Evolutionary conservation across 164 flowering plant genomes (phyloP).

Genomic region (Akebia trifoliata): DNA sequence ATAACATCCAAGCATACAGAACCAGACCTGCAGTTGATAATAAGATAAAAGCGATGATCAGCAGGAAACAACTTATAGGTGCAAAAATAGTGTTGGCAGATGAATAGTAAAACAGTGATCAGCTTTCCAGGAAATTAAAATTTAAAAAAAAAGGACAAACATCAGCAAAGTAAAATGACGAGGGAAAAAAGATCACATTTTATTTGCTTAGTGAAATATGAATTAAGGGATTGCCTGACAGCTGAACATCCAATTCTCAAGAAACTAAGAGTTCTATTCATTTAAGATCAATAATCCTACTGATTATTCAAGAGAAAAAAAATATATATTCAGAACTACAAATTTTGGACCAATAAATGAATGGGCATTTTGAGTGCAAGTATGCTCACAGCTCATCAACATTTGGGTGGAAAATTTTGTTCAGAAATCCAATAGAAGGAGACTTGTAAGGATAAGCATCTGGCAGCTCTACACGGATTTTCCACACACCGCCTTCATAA

Average conservation of each 20-base stretch:
- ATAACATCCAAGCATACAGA: conserved; percentile 98
- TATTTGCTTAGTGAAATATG: too few species aligned
- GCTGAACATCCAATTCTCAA: too few species aligned
- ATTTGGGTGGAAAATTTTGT: conserved; percentile 94
- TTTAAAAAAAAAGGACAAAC: too few species aligned
- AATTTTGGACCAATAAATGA: neutral
- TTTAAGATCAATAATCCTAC: too few species aligned
- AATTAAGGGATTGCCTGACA: too few species aligned
- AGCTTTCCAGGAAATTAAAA: too few species aligned
- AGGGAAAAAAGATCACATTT: too few species aligned
- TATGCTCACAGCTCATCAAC: conserved; percentile 85
- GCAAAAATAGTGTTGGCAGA: too few species aligned
- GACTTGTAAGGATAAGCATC: conserved; percentile 96
- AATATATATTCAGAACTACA: neutral
- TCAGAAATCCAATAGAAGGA: conserved; percentile 89
- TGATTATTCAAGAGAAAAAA: neutral
- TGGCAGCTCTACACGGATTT: conserved; percentile 85
- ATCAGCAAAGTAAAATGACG: too few species aligned
- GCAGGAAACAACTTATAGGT: too few species aligned
- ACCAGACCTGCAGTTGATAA: conserved; percentile 66
- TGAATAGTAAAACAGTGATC: too few species aligned
- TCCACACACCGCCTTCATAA: conserved; percentile 97
- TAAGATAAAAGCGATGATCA: neutral
- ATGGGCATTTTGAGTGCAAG: neutral
- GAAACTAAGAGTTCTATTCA: too few species aligned